Evolutionary conservation across 306 rosid genomes (phyloP).

Genomic region (Trichosanthes cucumerina): DNA sequence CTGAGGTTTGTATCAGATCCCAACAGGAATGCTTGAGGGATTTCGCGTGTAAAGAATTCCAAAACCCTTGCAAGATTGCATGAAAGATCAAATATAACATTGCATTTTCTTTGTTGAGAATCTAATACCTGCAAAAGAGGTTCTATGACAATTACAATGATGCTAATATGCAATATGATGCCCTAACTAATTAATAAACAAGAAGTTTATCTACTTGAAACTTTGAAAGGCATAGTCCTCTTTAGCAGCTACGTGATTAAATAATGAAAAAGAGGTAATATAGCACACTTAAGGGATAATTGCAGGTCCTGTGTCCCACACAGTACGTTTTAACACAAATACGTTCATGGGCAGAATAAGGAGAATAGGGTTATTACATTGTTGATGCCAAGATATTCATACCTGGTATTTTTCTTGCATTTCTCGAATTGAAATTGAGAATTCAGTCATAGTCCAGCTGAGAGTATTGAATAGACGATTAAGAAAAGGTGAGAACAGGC

Average conservation of each 20-base stretch:
- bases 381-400: background rate
- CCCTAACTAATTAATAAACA: background rate
- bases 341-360: background rate
- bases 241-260: background rate
- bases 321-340: background rate
- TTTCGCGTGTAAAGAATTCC: constrained; percentile 76
- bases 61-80: constrained; percentile 85
- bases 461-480: constrained; percentile 92
- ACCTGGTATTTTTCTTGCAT: constrained; percentile 94
- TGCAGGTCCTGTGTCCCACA: background rate
- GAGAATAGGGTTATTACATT: background rate
- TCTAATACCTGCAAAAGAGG: constrained; percentile 64
- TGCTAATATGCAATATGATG: background rate
- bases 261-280: background rate
- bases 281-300: background rate
- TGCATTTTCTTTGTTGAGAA: constrained; percentile 92
- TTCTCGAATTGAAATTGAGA: constrained; percentile 87
- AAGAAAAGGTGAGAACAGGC: constrained; percentile 78
- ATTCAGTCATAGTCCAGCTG: constrained; percentile 98
- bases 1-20: constrained; percentile 85
- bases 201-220: background rate
- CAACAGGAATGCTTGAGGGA: constrained; percentile 81
- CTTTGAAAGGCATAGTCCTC: background rate
- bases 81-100: constrained; percentile 87
- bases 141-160: constrained; percentile 15